A percentile compares a stretch with the other conserved stretches of the same genome.
Evolutionary conservation across 2,329 filamentous ascomycete genomes (phyloP).

Genomic region (Alternaria longipes): DNA sequence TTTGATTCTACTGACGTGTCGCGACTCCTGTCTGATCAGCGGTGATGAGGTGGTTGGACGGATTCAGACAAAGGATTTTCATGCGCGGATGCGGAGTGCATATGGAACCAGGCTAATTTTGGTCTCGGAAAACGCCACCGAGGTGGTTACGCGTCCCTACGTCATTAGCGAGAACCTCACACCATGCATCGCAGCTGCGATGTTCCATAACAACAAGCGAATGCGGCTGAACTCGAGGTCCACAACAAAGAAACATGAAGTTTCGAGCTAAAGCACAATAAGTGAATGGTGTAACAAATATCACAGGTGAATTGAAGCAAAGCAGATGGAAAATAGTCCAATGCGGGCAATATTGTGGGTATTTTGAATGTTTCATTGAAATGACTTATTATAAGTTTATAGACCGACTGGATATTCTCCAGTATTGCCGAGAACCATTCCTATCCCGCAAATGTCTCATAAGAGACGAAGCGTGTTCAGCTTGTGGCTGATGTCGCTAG

Average conservation of each 20-base stretch:
- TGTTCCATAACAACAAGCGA: not conserved
- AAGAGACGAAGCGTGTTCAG: conserved; percentile 23
- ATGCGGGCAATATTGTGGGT: not conserved
- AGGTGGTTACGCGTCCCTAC: conserved; percentile 9
- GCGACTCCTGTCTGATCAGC: not conserved
- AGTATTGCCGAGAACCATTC: conserved; percentile 6
- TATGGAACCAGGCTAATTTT: conserved; percentile 1
- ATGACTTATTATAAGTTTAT: conserved; percentile 15
- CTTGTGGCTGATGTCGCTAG: conserved; percentile 13
- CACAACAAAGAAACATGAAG: not conserved
- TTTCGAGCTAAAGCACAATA: not conserved
- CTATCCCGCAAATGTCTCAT: conserved; percentile 18
- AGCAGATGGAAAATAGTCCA: not conserved
- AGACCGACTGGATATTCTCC: conserved; percentile 5
- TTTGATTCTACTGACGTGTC: not conserved
- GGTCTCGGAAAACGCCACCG: conserved; percentile 4
- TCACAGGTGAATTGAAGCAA: not conserved
- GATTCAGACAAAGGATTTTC: not conserved
- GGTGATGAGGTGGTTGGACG: not conserved
- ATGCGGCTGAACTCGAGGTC: not conserved
- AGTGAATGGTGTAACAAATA: not conserved
- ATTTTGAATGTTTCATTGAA: conserved; percentile 14
- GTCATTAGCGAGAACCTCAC: conserved; percentile 11
- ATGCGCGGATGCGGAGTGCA: conserved; percentile 10
- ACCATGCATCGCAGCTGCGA: not conserved